Evolutionary conservation across 2,329 filamentous ascomycete species (phyloP), one percentile per base, ranked within the genome.

Genomic region (Ophiostoma novo-ulmi): DNA sequence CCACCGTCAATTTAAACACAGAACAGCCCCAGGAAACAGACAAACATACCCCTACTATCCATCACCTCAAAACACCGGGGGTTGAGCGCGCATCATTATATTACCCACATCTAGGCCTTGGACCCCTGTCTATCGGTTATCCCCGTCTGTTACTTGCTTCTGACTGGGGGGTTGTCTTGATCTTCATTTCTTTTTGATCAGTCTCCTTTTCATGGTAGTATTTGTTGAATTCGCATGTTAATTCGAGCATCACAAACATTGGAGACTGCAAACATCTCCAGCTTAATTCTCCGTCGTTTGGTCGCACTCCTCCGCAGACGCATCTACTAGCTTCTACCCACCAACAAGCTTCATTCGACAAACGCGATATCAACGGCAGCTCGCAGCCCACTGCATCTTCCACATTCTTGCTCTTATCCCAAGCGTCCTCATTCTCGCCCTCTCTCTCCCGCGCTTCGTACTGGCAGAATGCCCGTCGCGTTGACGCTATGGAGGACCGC

Each of bases 401-500:
- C 36, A 20, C 58, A 3, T 35, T 35, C 55, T 14, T 35, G 55
- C 26, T 26, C 11, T 11, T n/a, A 64, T 35, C 17, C 26, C 22
- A 5, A 22, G 4, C 55, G 0, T 14, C 3, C 7, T 31, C 14
- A 6, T 6, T 14, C 58, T 35, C 58, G 6, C n/a, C 61, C 39
- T 8, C 31, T 20, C 17, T 14, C 61, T 35, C 61, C 6, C 63
- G 26, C 26, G 36, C 63, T 22, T 22, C 70, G 41, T 52, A 14
- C 58, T 68, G 38, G 48, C n/a, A 72, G 70, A 35, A 72, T 72
- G 71, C 44, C 63, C 61, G 71, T 31, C 63, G 41, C 44, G 67
- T 55, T 68, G 52, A 65, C 69, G 71, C 75, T 36, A 77, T 77
- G 76, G 76, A 73, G 55, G 73, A 76, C 66, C 66, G 20, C 70